A percentile compares a stretch with the other conserved stretches of the same genome.
Conservation (phyloP, 2,329 filamentous ascomycete genomes). For the Cercospora citrullina region DNA sequence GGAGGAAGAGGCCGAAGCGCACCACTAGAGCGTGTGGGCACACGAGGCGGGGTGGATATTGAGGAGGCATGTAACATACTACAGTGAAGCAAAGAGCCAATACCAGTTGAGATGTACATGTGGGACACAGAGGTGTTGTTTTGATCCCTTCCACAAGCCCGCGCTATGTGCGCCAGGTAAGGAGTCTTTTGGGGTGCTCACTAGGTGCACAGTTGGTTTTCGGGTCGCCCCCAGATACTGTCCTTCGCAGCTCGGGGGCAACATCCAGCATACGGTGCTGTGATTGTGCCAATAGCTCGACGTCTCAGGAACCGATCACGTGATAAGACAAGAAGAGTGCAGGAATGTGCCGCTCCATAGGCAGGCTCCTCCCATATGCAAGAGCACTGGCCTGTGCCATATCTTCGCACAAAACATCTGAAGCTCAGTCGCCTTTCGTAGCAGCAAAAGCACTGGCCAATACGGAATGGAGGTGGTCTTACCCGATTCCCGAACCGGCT, state of each 20-base stretch:
- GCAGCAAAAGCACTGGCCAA: neutral
- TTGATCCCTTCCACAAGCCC: neutral
- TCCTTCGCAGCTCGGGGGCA: neutral
- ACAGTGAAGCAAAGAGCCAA: constrained; percentile 19
- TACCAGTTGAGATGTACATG: constrained; percentile 18
- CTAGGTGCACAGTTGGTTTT: too few species aligned
- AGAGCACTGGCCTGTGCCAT: neutral
- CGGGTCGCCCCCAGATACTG: neutral
- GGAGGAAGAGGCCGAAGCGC: constrained; percentile 22
- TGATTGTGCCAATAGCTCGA: neutral
- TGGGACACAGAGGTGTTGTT: constrained; percentile 4
- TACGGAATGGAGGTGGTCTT: neutral
- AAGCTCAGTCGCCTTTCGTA: neutral
- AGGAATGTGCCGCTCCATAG: neutral
- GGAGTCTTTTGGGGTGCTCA: neutral
- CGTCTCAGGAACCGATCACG: neutral
- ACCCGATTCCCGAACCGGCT: neutral
- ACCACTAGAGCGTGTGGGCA: constrained; percentile 13
- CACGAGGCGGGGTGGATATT: neutral
- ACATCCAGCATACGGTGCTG: neutral
- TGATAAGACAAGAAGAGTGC: neutral
- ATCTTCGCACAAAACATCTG: neutral
- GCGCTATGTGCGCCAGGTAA: neutral
- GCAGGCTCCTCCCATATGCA: neutral
- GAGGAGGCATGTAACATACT: constrained; percentile 19